These are phyloP conservation scores for Peniophora sp. DNA, from an alignment of 1,284 basidiomycete species.

Conservation along the genomic window DNA sequence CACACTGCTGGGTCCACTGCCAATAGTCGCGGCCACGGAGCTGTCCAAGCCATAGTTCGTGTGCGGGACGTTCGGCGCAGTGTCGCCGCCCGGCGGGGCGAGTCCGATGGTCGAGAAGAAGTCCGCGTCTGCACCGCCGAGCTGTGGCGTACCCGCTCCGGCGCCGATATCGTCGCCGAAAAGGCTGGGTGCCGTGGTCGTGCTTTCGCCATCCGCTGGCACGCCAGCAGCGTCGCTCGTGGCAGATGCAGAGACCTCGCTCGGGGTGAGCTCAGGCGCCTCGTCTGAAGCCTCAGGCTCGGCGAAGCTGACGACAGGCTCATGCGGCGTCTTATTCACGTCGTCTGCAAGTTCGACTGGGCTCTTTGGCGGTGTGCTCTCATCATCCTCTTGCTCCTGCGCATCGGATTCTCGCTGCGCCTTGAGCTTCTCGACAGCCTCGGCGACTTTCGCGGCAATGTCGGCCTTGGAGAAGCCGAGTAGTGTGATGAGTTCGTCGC, in stretches of 20 bases:
- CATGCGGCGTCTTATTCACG: constrained; percentile 38
- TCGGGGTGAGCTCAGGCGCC: constrained; percentile 56
- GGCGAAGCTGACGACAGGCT: constrained; percentile 72
- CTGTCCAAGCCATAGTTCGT: constrained; percentile 75
- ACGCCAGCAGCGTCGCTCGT: constrained; percentile 58
- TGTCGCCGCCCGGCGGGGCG: constrained; percentile 46
- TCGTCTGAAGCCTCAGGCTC: constrained; percentile 47
- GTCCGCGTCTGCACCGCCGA: constrained; percentile 59
- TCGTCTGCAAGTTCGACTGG: constrained; percentile 29
- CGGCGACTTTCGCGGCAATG: constrained; percentile 71
- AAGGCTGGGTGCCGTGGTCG: constrained; percentile 78
- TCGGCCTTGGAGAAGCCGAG: constrained; percentile 93
- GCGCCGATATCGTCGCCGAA: constrained; percentile 70
- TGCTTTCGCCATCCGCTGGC: constrained; percentile 65
- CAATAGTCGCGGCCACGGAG: constrained; percentile 85
- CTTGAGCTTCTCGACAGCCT: constrained; percentile 74
- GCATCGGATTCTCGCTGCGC: constrained; percentile 21
- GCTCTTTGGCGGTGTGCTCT: constrained; percentile 22
- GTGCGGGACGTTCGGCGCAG: constrained; percentile 66
- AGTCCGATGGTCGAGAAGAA: constrained; percentile 84
- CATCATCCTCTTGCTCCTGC: constrained; percentile 16
- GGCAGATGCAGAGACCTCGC: constrained; percentile 60
- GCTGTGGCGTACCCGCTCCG: constrained; percentile 45
- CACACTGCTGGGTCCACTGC: constrained; percentile 80
- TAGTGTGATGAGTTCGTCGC: constrained; percentile 85